These are phyloP conservation scores for Pleurotus ostreatus DNA, from an alignment of 768 basidiomycete species.

Conservation along the genomic window DNA sequence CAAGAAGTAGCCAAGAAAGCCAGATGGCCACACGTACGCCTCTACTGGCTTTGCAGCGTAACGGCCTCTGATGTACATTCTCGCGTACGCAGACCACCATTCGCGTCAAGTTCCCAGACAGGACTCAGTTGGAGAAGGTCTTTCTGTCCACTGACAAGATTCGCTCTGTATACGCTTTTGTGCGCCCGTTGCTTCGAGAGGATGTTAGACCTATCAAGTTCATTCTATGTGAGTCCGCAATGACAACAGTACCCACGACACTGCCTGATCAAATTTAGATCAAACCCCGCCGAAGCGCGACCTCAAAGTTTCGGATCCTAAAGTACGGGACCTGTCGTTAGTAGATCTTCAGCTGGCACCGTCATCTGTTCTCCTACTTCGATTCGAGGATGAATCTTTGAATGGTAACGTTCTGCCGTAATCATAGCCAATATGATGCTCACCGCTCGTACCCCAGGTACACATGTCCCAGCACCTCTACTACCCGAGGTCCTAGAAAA, in stretches of 20 bases:
- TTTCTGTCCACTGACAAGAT: constrained; percentile 83
- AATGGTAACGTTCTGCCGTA: constrained; percentile 48
- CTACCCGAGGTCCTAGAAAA: constrained; percentile 47
- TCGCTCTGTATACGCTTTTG: constrained; percentile 80
- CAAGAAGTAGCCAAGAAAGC: constrained; percentile 55
- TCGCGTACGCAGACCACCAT: constrained; percentile 63
- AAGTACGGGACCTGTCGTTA: constrained; percentile 64
- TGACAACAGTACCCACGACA: not conserved
- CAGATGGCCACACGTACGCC: constrained; percentile 68
- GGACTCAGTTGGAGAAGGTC: constrained; percentile 72
- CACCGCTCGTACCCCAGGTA: constrained; percentile 33
- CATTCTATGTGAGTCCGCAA: constrained; percentile 61
- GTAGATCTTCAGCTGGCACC: constrained; percentile 74
- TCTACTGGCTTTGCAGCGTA: not conserved
- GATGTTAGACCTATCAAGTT: constrained; percentile 80
- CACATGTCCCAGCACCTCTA: constrained; percentile 61
- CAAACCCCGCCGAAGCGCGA: constrained; percentile 82
- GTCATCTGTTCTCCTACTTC: constrained; percentile 70
- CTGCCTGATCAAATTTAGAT: constrained; percentile 38
- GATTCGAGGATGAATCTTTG: constrained; percentile 67
- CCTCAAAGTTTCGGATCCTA: constrained; percentile 74
- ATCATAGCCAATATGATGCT: not conserved
- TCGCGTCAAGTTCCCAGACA: constrained; percentile 76
- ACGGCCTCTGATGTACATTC: not conserved
- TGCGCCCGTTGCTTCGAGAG: constrained; percentile 63